A percentile compares a stretch with the other conserved stretches of the same genome.
These are phyloP conservation scores for Cutaneotrichosporon spelunceum DNA, from an alignment of 1,284 basidiomycete genomes.

Conservation along the genomic window DNA sequence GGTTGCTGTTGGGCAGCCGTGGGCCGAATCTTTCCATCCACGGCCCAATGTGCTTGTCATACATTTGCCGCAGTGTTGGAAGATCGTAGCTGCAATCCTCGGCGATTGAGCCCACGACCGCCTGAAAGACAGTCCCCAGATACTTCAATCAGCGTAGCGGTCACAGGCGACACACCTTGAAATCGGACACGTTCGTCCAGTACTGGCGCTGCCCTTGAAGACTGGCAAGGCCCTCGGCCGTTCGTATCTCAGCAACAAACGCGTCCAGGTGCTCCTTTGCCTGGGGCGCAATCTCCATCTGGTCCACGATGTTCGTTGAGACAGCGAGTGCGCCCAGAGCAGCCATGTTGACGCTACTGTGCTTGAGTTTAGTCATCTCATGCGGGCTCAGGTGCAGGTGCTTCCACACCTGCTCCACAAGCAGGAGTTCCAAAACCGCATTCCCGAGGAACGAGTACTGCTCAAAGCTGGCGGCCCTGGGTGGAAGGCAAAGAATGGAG, in stretches of 20 bases:
- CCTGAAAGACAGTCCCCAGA: conserved; percentile 60
- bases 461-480: conserved; percentile 15
- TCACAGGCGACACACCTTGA: conserved; percentile 13
- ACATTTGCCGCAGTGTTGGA: conserved; percentile 60
- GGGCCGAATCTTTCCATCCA: not conserved
- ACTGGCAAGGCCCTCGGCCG: conserved; percentile 4
- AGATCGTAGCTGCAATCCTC: conserved; percentile 73
- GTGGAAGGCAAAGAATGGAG: not conserved
- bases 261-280: not conserved
- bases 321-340: not conserved
- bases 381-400: conserved; percentile 27
- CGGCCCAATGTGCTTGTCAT: conserved; percentile 47
- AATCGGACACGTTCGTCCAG: conserved; percentile 23
- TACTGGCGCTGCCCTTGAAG: conserved; percentile 19
- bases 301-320: not conserved
- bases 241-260: conserved; percentile 5
- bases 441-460: conserved; percentile 33
- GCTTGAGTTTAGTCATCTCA: conserved; percentile 31
- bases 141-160: conserved; percentile 17
- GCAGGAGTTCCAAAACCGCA: conserved; percentile 32
- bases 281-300: not conserved
- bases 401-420: conserved; percentile 25
- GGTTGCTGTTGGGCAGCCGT: not conserved
- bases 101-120: conserved; percentile 75
- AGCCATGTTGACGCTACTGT: conserved; percentile 20